phyloP scores from a whole-genome alignment of 2,329 filamentous ascomycete genomes.

The Fusarium liriodendri region DNA sequence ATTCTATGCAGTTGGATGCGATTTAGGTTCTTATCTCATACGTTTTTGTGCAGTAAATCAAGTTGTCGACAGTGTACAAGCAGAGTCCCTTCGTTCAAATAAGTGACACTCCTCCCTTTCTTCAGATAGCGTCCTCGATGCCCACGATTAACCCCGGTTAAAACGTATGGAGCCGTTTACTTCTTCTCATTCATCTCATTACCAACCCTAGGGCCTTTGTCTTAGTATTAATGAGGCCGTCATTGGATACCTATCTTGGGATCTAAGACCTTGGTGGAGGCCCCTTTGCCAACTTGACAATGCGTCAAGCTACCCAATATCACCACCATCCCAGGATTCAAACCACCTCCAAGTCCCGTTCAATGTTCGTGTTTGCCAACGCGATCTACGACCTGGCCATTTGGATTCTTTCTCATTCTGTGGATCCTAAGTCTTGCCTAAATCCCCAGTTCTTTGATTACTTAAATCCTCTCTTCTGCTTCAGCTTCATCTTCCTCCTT shows the following conservation, averaged over 20 bases:
- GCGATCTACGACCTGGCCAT: too few species aligned
- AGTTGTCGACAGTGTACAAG: not conserved
- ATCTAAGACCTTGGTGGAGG: not conserved
- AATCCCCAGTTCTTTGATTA: too few species aligned
- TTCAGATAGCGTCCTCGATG: not conserved
- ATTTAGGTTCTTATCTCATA: fast-evolving
- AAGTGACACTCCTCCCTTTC: not conserved
- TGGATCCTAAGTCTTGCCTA: too few species aligned
- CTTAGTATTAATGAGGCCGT: not conserved
- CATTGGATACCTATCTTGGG: not conserved
- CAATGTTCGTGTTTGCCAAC: too few species aligned
- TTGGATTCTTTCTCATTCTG: too few species aligned
- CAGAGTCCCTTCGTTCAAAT: not conserved
- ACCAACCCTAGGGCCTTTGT: not conserved
- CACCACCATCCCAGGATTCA: too few species aligned
- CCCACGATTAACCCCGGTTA: too few species aligned
- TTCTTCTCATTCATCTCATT: not conserved
- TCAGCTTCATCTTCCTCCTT: too few species aligned
- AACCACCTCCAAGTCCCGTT: too few species aligned
- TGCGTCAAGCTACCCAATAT: not conserved
- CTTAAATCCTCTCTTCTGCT: too few species aligned
- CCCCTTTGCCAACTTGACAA: not conserved
- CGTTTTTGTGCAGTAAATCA: not conserved
- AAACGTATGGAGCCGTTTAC: not conserved
- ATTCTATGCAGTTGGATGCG: too few species aligned